Evolutionary conservation across 306 rosid species (phyloP).

Genomic region (Cucurbita ficifolia): DNA sequence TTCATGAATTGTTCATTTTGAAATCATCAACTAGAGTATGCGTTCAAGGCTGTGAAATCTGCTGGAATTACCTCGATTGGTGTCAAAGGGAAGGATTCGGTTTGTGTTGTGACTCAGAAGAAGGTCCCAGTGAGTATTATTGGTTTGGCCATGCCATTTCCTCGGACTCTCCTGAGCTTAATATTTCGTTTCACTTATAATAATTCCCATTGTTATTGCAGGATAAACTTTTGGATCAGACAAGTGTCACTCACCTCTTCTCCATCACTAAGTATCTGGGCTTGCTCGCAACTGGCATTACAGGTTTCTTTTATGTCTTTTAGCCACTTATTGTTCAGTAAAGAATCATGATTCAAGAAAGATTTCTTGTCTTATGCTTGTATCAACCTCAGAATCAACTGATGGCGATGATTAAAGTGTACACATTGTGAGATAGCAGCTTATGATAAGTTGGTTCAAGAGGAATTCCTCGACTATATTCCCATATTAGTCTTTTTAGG

Average conservation of each 20-base stretch:
- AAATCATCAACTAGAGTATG: conserved; percentile 56
- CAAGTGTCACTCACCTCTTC: conserved; percentile 89
- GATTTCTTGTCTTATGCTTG: background rate
- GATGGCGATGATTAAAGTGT: background rate
- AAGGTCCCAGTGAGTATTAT: conserved; percentile 80
- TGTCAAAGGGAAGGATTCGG: conserved; percentile 82
- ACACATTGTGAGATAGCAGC: background rate
- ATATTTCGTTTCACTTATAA: background rate
- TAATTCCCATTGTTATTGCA: conserved; percentile 14
- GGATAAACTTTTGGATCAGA: conserved; percentile 98
- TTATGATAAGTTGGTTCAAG: background rate
- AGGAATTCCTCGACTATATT: background rate
- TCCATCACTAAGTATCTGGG: conserved; percentile 87
- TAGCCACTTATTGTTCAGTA: background rate
- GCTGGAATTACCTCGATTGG: conserved; percentile 87
- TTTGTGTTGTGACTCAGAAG: conserved; percentile 96
- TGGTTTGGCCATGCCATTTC: background rate
- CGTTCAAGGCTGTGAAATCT: conserved; percentile 97
- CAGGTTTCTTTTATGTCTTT: conserved; percentile 29
- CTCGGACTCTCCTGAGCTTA: background rate
- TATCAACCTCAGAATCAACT: background rate
- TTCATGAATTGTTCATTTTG: conserved; percentile 1
- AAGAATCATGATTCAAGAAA: background rate
- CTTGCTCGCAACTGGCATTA: conserved; percentile 93
- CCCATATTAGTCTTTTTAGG: background rate